Conservation (phyloP, 345 rosid genomes). For the Turritis glabra region DNA sequence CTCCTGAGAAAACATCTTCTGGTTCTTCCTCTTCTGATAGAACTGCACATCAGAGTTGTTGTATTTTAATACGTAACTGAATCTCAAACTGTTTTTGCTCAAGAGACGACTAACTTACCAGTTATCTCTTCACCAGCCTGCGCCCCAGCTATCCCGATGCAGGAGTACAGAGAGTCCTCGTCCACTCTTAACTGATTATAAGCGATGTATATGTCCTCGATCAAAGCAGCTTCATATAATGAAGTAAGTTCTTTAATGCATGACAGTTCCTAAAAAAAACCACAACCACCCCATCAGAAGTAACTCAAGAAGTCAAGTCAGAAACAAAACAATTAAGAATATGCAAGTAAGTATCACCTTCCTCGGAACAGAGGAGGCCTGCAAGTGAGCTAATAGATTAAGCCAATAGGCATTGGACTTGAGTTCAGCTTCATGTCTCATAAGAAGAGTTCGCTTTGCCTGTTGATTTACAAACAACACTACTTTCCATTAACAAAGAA, state of each 20-base stretch:
- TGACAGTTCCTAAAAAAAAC: constrained; percentile 70
- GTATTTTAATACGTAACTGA: background rate
- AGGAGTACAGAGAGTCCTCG: constrained; percentile 82
- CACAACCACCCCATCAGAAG: constrained; percentile 26
- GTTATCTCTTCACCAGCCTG: constrained; percentile 69
- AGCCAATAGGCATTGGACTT: constrained; percentile 99
- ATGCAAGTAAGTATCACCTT: constrained; percentile 53
- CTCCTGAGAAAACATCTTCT: constrained; percentile 61
- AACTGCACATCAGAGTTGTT: constrained; percentile 43
- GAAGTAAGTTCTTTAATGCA: constrained; percentile 87
- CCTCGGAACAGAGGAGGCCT: constrained; percentile 91
- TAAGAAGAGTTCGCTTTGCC: constrained; percentile 95
- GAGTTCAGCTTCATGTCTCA: constrained; percentile 99
- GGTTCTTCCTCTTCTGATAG: constrained; percentile 59
- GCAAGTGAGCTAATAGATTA: constrained; percentile 93
- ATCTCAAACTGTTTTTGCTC: constrained; percentile 6
- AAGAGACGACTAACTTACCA: constrained; percentile 40
- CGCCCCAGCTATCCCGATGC: constrained; percentile 92
- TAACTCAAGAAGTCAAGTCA: background rate
- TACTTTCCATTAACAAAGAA: background rate
- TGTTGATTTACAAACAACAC: constrained; percentile 36
- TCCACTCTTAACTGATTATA: constrained; percentile 84
- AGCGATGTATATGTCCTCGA: constrained; percentile 86
- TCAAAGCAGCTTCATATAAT: constrained; percentile 81
- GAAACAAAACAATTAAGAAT: background rate